phyloP scores from a whole-genome alignment of 352 stramenopile species.

The Pythium guiyangense region DNA sequence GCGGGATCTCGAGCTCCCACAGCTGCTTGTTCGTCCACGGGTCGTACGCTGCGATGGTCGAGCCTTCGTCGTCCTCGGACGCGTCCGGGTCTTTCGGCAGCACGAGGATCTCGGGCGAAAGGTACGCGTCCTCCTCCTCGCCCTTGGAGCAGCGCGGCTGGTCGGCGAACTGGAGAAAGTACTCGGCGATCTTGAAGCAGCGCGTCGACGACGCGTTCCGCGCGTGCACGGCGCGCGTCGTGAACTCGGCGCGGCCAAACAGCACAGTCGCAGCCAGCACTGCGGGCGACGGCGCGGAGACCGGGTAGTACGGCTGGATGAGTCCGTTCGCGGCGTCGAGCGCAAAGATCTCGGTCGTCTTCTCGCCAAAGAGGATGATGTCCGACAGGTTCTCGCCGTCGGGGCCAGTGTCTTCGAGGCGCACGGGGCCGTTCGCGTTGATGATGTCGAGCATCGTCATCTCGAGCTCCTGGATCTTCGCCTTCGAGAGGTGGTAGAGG shows the following conservation, averaged over 20 bases:
- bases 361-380: constrained; percentile 76
- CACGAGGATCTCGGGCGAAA: constrained; percentile 50
- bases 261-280: constrained; percentile 33
- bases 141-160: constrained; percentile 40
- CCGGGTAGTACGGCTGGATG: constrained; percentile 39
- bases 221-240: constrained; percentile 54
- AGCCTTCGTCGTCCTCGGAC: constrained; percentile 47
- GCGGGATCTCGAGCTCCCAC: constrained; percentile 69
- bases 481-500: constrained; percentile 68
- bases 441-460: constrained; percentile 80
- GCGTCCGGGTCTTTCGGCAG: constrained; percentile 51
- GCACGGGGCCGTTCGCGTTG: constrained; percentile 64
- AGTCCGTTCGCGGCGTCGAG: constrained; percentile 60
- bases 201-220: constrained; percentile 51
- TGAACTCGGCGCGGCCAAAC: constrained; percentile 75
- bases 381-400: constrained; percentile 30
- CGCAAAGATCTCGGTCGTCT: constrained; percentile 65
- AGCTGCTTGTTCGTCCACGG: constrained; percentile 64
- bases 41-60: constrained; percentile 67
- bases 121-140: constrained; percentile 12
- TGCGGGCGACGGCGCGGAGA: constrained; percentile 14
- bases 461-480: constrained; percentile 56
- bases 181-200: constrained; percentile 82
- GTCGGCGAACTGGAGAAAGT: constrained; percentile 72
- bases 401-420: constrained; percentile 28